A percentile compares a stretch with the other conserved stretches of the same genome.
Evolutionary conservation across 371 early-diverging fungal genomes (phyloP).

Genomic region (Mortierella sp.): DNA sequence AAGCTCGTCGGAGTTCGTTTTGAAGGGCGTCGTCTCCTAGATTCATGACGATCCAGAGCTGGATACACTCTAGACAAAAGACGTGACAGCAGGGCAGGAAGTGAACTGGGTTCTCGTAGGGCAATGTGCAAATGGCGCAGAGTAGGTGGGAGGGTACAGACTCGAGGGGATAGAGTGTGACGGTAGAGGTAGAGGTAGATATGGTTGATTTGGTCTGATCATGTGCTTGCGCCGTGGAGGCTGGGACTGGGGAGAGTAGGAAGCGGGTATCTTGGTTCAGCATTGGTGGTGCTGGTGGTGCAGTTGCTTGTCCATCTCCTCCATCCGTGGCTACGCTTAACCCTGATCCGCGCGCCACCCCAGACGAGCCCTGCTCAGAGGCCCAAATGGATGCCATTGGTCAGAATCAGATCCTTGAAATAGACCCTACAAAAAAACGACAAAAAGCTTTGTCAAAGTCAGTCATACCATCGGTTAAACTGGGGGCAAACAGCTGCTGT

Average conservation of each 20-base stretch:
- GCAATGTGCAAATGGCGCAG: slow-evolving; percentile 71
- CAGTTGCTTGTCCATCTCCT: background rate
- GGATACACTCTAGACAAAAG: slow-evolving; percentile 72
- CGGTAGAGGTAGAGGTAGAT: slow-evolving; percentile 10
- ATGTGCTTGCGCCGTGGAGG: slow-evolving; percentile 20
- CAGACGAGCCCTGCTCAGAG: slow-evolving; percentile 20
- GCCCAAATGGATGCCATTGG: slow-evolving; percentile 17
- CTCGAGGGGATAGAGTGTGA: slow-evolving; percentile 43
- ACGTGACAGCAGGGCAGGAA: slow-evolving; percentile 73
- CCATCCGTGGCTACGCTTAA: background rate
- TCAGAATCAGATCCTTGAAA: background rate
- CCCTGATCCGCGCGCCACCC: background rate
- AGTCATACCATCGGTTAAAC: no score
- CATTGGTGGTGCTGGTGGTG: background rate
- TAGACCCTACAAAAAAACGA: background rate
- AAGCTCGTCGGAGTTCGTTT: slow-evolving; percentile 48
- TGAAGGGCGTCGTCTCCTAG: slow-evolving; percentile 48
- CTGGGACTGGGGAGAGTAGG: slow-evolving; percentile 45
- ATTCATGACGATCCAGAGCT: slow-evolving; percentile 68
- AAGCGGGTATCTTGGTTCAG: slow-evolving; percentile 22
- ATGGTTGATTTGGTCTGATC: slow-evolving; percentile 8
- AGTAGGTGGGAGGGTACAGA: slow-evolving; percentile 49
- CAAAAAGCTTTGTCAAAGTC: background rate
- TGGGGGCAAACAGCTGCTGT: no score
- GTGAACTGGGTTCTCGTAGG: slow-evolving; percentile 65